phyloP scores from a whole-genome alignment of 768 basidiomycete genomes.

The Cystofilobasidium ferigula region DNA sequence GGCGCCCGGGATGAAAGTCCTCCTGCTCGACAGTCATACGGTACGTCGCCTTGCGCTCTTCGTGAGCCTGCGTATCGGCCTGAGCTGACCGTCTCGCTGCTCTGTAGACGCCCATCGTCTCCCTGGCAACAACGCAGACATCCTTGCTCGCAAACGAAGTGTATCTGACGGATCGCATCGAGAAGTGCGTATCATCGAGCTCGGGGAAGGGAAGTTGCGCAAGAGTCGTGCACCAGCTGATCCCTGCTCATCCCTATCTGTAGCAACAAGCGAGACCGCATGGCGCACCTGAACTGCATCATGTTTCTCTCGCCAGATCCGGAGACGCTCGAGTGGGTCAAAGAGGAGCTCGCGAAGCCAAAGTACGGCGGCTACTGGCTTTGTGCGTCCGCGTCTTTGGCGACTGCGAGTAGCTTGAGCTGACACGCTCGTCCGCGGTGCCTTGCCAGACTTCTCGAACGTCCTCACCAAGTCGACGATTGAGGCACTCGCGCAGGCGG shows the following conservation, averaged over 20 bases:
- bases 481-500: conserved; percentile 82
- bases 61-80: background rate
- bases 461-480: conserved; percentile 78
- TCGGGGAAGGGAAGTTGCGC: background rate
- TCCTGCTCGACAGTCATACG: conserved; percentile 87
- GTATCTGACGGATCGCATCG: conserved; percentile 93
- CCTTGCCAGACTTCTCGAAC: conserved; percentile 76
- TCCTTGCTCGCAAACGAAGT: conserved; percentile 87
- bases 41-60: conserved; percentile 43
- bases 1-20: conserved; percentile 84
- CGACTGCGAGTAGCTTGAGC: background rate
- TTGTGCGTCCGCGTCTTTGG: conserved; percentile 58
- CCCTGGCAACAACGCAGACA: conserved; percentile 86
- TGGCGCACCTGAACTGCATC: conserved; percentile 95
- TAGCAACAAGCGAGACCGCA: conserved; percentile 58
- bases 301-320: conserved; percentile 79
- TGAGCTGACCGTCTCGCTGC: background rate
- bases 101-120: conserved; percentile 76
- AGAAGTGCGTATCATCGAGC: conserved; percentile 57
- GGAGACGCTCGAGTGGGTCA: conserved; percentile 69
- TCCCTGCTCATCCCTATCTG: background rate
- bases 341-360: conserved; percentile 72
- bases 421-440: background rate
- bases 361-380: conserved; percentile 97
- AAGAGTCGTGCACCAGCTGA: background rate